Base-by-base conservation (phyloP, 768 basidiomycete genomes). In the Leccinum variicolor region DNA sequence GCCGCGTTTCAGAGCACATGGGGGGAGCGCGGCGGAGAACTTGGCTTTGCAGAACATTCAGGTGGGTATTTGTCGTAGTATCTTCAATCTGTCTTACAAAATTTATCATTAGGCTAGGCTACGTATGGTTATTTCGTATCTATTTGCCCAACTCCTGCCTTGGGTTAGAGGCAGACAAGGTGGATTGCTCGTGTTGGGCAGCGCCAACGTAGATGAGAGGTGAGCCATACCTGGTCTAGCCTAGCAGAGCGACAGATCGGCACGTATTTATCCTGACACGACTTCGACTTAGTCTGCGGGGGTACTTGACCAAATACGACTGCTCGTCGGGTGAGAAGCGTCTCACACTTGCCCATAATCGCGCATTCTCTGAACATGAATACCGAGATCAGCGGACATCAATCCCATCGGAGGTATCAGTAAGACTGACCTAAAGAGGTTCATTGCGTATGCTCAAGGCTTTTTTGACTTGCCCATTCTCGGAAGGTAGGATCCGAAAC, bases 151-250 rank as follows among this genome's bases (percentile, higher is more conserved):
- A 66, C 83, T 98, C 4, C 74, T 98, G 31, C 96, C 94, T 3
- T 98, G 92, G 88, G 91, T 89, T 0, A 78, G 95, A 59, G 93
- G 94, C 0, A 83, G 84, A 66, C 72, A 74, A 41, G 97, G 97
- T 1, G 92, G 93, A 6, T 73, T 99, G 34, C 84, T 98, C 26
- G 97, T 98, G 1, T 81, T 98, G n/a, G 97, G 97, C 2, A 95
- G 92, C 62, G 95, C 97, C 17, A 98, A 98, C 67, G 97, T 99
- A 2, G 97, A 99, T 66, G 97, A 98, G 77, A 96, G 92, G 93
- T 88, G 56, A 28, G 69, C 61, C 47, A 53, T n/a, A 6, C 43
- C 33, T 21, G 3, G 25, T 5, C 21, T 39, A 6, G 6, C 39
- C 25, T 23, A 4, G 13, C 21, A 53, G 36, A 36, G 36, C 29